These are phyloP conservation scores for Stenocarpella maydis DNA, from an alignment of 2,329 filamentous ascomycete genomes.

Conservation along the genomic window DNA sequence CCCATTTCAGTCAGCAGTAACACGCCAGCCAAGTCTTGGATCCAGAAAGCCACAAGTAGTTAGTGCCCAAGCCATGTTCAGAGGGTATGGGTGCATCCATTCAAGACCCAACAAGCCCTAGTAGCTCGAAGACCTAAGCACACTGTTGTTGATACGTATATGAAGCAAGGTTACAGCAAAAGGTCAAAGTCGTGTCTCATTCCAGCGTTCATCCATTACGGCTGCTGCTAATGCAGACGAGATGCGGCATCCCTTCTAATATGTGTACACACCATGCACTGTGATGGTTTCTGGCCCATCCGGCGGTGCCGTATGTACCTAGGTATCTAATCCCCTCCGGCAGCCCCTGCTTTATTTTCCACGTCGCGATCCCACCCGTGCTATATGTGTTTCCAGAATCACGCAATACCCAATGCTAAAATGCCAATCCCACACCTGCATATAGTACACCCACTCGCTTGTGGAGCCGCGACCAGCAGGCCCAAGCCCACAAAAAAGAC, in stretches of 20 bases:
- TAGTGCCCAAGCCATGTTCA: no score
- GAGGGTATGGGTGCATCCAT: no score
- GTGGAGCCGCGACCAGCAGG: neutral
- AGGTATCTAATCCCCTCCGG: conserved; percentile 11
- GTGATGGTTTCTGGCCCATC: conserved; percentile 10
- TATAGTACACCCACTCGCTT: neutral
- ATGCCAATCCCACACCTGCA: neutral
- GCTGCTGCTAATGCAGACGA: neutral
- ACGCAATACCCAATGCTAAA: conserved; percentile 13
- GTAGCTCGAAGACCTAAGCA: no score
- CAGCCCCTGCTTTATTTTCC: conserved; percentile 2
- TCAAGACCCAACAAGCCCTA: no score
- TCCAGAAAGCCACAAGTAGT: no score
- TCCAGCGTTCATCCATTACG: neutral
- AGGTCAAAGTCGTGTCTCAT: neutral
- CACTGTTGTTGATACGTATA: no score
- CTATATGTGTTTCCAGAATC: conserved; percentile 1
- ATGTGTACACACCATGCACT: conserved; percentile 2
- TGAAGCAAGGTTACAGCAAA: neutral
- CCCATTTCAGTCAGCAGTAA: no score
- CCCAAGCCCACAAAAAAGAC: neutral
- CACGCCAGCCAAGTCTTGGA: no score
- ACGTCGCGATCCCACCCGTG: neutral
- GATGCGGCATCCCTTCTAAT: neutral
- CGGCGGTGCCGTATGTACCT: conserved; percentile 2